Evolutionary conservation across 2,329 filamentous ascomycete species (phyloP), one percentile per base, ranked within the genome.

Genomic region (Colletotrichum liriopes): DNA sequence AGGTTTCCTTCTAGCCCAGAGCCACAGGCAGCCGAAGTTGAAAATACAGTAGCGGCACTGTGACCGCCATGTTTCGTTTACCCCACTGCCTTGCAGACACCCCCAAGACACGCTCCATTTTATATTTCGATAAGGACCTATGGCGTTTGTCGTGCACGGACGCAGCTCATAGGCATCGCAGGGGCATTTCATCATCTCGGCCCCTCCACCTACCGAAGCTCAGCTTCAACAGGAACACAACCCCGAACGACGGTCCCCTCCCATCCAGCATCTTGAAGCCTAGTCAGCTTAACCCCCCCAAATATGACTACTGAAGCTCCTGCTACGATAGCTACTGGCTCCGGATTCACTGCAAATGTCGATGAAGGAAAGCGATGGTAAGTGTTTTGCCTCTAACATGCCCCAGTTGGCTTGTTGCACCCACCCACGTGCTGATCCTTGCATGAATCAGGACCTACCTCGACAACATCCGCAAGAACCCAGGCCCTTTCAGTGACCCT

Each of bases 401-500:
- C 5, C 23, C 5, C n/a, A 2, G 51, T 26, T 32, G 20, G 45
- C 43, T 26, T 35, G 52, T 45, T 9, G 60, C 23, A 63, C 45
- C 8, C 23, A 63, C 45, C 8, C 35, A 39, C 52, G 35, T 41
- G 59, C 70, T 72, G 41, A 67, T 39, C 20, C 20, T 39, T 12
- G 37, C 35, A 20, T 71, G 63, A 62, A 71, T 66, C 74, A 97
- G 95, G 95, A 92, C 90, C 81, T 92, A 97, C 81, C 89, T 98
- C 69, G 91, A 98, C 83, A 92, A 89, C 74, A 91, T 98, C 75
- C 89, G 97, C 68, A 91, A 88, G 71, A 92, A 91, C 41, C 85
- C 88, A 4, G 96, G 96, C 1, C 94, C 96, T 1, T 98, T 94
- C 81, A 95, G 93, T 43, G 93, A 95, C 75, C 88, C 90, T 37